These are phyloP conservation scores for Cystobasidiaceae sp. DNA, from an alignment of 1,284 basidiomycete genomes.

Conservation along the genomic window DNA sequence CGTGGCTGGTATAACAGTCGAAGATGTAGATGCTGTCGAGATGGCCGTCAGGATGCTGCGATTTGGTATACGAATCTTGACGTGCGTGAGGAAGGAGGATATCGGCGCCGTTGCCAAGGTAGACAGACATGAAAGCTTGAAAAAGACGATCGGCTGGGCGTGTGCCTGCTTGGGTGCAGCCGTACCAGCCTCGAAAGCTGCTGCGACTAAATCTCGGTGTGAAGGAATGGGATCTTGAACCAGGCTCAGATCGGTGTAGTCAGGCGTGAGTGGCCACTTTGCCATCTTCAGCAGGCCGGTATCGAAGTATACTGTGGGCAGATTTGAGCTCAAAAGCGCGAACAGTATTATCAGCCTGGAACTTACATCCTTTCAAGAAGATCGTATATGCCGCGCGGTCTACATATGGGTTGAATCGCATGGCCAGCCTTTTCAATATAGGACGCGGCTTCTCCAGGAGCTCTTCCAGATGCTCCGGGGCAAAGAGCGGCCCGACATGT, in stretches of 20 bases:
- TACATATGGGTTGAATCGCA: constrained; percentile 43
- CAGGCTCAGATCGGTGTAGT: constrained; percentile 39
- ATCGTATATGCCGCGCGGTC: constrained; percentile 37
- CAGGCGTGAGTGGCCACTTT: constrained; percentile 26
- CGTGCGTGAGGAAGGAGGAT: constrained; percentile 31
- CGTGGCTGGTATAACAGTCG: constrained; percentile 26
- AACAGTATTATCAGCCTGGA: neutral
- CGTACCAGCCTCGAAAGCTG: constrained; percentile 20
- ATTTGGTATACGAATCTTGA: constrained; percentile 38
- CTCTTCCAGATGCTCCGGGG: constrained; percentile 39
- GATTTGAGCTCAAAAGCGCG: neutral
- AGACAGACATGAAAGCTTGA: constrained; percentile 37
- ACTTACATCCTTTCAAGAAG: constrained; percentile 37
- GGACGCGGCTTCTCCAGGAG: constrained; percentile 31
- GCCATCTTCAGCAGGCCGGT: neutral
- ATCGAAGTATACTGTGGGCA: constrained; percentile 22
- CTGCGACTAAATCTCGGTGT: constrained; percentile 15
- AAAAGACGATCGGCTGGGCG: constrained; percentile 36
- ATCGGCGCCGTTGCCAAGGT: constrained; percentile 34
- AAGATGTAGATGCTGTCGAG: constrained; percentile 26
- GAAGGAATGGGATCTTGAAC: neutral
- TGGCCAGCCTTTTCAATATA: constrained; percentile 31
- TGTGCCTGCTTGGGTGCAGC: neutral
- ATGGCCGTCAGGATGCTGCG: constrained; percentile 37
- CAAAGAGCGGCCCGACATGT: constrained; percentile 37